Evolutionary conservation across 2,329 filamentous ascomycete genomes (phyloP), one percentile per base, ranked within the genome.

Genomic region (Colletotrichum sidae): DNA sequence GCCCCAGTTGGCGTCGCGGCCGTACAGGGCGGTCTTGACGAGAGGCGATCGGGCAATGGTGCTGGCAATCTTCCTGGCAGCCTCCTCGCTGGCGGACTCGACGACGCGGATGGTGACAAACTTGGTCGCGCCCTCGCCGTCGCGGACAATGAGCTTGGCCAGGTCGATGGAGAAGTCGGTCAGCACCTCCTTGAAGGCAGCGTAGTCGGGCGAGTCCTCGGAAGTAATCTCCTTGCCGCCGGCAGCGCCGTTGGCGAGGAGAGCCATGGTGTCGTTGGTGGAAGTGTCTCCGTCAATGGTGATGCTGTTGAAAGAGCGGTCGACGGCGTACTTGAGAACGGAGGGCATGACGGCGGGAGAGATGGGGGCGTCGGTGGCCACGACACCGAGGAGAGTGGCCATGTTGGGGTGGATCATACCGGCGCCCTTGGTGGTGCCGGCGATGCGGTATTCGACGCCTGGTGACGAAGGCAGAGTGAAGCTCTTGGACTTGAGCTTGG

Each of bases 321-420:
- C 88, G 60, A 94, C 90, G 49, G 94, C 92, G 70, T 88, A 83
- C 64, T 85, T 88, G 49, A 98, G 89, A 12, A 96, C 84, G 0
- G 84, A 78, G 53, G 89, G 87, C 65, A 97, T 87, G 9, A 91
- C 85, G 1, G 79, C 75, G 4, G 92, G 84, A 0, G 88, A 84
- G 72, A 98, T 87, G 37, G 94, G 92, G 1, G 91, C 95, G 72
- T 99, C 96, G 12, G 96, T 99, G 73, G 93, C 94, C 73, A 98
- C 86, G 67, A 98, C 91, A 58, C 93, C 94, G 41, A 99, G 88
- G 39, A 98, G 87, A 1, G 96, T 99, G 37, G 94, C 96, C 94
- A 99, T 97, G 83, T 99, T 98, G 52, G 96, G 96, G 75, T 97
- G 94, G 77, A 99, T 97, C 96, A 99, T 99, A 74, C 96, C 96